Evolutionary conservation across 2,329 filamentous ascomycete species (phyloP).

Genomic region (Teratosphaeria gauchensis): DNA sequence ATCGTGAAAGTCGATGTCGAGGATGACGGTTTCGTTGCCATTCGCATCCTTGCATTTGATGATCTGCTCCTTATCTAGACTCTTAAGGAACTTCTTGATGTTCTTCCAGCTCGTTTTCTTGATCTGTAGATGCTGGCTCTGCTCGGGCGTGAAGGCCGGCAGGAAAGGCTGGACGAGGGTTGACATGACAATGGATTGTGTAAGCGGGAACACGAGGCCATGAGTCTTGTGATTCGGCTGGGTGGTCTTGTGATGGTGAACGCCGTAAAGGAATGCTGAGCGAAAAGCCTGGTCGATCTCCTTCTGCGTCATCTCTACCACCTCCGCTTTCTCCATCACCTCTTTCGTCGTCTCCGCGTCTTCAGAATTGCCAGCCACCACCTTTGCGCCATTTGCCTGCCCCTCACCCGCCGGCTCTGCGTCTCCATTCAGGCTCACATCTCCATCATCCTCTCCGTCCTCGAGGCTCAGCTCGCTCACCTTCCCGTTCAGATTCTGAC

Average conservation of each 20-base stretch:
- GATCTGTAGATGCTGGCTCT: slow-evolving; percentile 51
- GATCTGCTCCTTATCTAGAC: slow-evolving; percentile 54
- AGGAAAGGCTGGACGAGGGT: slow-evolving; percentile 58
- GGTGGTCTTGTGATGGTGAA: slow-evolving; percentile 50
- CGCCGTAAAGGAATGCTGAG: slow-evolving; percentile 54
- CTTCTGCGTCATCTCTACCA: slow-evolving; percentile 42
- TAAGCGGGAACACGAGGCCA: slow-evolving; percentile 52
- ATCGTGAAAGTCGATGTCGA: slow-evolving; percentile 57
- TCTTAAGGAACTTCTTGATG: slow-evolving; percentile 59
- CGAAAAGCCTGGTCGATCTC: slow-evolving; percentile 59
- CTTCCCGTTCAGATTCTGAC: slow-evolving; percentile 5
- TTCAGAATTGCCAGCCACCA: slow-evolving; percentile 12
- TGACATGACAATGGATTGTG: slow-evolving; percentile 54
- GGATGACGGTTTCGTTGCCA: slow-evolving; percentile 53
- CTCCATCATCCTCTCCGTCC: slow-evolving; percentile 34
- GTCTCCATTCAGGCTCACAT: slow-evolving; percentile 22
- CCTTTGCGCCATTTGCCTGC: slow-evolving; percentile 10
- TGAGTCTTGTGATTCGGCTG: slow-evolving; percentile 43
- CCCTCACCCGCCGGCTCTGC: background rate
- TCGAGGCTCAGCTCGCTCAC: slow-evolving; percentile 31
- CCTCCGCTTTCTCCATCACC: slow-evolving; percentile 19
- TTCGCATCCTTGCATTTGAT: slow-evolving; percentile 56
- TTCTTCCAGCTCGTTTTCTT: slow-evolving; percentile 65
- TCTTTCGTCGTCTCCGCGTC: slow-evolving; percentile 10
- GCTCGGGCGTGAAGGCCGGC: slow-evolving; percentile 46